These are phyloP conservation scores for Pogostemon cablin DNA, from an alignment of 257 asterid species.

Conservation along the genomic window DNA sequence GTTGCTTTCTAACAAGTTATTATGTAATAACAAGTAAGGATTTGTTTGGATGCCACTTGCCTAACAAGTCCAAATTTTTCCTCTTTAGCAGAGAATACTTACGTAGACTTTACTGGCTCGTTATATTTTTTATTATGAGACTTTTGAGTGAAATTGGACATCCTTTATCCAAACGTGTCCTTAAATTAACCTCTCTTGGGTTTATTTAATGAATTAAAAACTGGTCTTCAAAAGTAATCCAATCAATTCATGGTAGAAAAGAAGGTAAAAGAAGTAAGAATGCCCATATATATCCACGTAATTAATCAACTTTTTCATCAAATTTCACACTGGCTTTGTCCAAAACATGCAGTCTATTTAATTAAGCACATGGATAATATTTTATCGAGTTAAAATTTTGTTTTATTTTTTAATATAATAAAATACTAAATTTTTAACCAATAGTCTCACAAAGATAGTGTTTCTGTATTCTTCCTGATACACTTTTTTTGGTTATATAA, in stretches of 20 bases:
- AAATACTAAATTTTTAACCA: too few species aligned
- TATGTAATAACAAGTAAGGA: not conserved
- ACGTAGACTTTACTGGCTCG: constrained; percentile 19
- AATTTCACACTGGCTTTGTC: too few species aligned
- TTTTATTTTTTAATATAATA: too few species aligned
- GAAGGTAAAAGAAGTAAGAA: not conserved
- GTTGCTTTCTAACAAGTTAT: constrained; percentile 12
- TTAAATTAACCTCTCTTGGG: not conserved
- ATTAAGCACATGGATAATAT: too few species aligned
- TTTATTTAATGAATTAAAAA: not conserved
- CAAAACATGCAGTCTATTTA: too few species aligned
- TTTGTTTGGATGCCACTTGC: constrained; percentile 25
- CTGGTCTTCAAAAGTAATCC: not conserved
- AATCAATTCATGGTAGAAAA: not conserved
- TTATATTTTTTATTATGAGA: not conserved
- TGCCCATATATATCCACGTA: too few species aligned
- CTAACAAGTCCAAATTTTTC: constrained; percentile 31
- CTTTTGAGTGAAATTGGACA: constrained; percentile 15
- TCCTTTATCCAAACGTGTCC: constrained; percentile 4
- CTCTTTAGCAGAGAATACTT: constrained; percentile 28
- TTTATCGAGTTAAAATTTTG: too few species aligned
- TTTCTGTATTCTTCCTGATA: too few species aligned
- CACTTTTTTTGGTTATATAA: too few species aligned
- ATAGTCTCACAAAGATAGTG: too few species aligned
- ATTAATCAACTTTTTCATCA: too few species aligned